Evolutionary conservation across 768 basidiomycete genomes (phyloP).

Genomic region (Calocera cornea): DNA sequence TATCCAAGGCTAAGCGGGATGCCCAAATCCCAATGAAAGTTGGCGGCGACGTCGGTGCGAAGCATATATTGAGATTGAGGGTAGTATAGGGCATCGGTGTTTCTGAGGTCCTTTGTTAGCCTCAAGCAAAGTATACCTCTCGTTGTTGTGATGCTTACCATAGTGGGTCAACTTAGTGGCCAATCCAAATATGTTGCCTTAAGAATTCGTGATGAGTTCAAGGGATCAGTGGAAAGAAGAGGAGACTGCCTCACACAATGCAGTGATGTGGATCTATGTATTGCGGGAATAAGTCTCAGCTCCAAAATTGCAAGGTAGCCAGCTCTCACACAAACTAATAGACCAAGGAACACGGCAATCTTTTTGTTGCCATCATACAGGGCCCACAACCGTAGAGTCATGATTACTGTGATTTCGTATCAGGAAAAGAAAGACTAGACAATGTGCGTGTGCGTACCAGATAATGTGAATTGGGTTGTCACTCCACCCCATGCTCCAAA

Average conservation of each 20-base stretch:
- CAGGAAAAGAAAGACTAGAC: neutral
- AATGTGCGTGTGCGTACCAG: neutral
- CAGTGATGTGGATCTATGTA: neutral
- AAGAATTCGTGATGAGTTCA: neutral
- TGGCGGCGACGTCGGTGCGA: neutral
- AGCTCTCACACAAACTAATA: no score
- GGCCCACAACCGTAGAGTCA: neutral
- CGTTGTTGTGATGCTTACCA: neutral
- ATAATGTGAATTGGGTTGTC: neutral
- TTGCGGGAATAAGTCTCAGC: neutral
- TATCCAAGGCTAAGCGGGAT: neutral
- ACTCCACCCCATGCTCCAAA: neutral
- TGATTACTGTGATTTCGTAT: neutral
- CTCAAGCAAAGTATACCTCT: neutral
- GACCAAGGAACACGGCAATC: neutral
- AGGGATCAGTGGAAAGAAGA: neutral
- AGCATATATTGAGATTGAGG: neutral
- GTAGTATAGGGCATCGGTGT: neutral
- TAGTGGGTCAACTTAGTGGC: neutral
- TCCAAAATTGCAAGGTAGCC: neutral
- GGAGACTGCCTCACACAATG: neutral
- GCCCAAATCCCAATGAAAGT: neutral
- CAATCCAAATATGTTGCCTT: neutral
- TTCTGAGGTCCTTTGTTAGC: neutral
- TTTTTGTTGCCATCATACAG: neutral